A percentile compares a stretch with the other conserved stretches of the same genome.
Evolutionary conservation across 2,329 filamentous ascomycete genomes (phyloP).

Genomic region (Talaromyces sp.): DNA sequence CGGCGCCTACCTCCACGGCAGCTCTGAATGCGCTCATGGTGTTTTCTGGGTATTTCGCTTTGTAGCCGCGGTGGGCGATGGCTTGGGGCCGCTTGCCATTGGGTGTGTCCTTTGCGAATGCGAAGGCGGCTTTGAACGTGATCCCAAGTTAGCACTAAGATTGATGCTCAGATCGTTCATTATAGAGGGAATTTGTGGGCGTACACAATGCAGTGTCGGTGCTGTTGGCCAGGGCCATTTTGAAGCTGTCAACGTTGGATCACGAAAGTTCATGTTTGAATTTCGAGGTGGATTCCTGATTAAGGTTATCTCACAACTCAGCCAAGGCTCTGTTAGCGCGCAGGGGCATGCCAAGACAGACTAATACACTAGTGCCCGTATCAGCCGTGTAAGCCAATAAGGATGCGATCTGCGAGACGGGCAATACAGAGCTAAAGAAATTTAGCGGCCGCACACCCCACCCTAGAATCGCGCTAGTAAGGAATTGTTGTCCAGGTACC

Average conservation of each 20-base stretch:
- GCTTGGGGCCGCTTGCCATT: conserved; percentile 30
- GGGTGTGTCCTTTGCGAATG: conserved; percentile 17
- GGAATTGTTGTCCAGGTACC: too few species aligned
- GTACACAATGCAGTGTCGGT: background rate
- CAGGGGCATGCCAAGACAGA: too few species aligned
- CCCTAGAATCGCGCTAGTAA: too few species aligned
- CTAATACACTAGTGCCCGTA: too few species aligned
- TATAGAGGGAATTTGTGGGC: background rate
- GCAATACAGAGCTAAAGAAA: too few species aligned
- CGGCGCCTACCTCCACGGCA: conserved; percentile 69
- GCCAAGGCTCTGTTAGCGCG: too few species aligned
- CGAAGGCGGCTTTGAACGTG: conserved; percentile 10
- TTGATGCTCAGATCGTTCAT: background rate
- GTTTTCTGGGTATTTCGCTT: conserved; percentile 77
- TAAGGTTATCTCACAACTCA: background rate
- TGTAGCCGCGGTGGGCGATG: conserved; percentile 51
- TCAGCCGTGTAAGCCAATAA: too few species aligned
- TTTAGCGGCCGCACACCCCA: too few species aligned
- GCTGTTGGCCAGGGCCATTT: background rate
- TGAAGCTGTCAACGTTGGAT: background rate
- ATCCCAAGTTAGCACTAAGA: background rate
- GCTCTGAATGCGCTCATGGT: conserved; percentile 73
- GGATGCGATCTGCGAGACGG: too few species aligned
- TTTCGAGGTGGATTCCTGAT: background rate
- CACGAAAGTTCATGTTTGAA: background rate